Evolutionary conservation across 805 yeast genomes (phyloP).

Genomic region (Lipomyces sp.): DNA sequence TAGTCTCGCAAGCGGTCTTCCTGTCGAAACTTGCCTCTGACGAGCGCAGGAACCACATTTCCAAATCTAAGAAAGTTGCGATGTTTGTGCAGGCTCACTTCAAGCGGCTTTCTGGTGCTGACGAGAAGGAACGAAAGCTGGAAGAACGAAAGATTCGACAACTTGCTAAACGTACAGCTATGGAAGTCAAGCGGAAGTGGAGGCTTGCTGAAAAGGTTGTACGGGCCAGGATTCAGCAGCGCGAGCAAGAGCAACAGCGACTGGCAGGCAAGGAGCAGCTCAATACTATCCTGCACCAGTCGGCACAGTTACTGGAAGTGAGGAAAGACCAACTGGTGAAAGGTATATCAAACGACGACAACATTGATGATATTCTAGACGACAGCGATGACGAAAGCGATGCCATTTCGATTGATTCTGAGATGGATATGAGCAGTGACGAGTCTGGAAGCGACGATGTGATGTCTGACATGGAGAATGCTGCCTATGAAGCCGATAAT

Average conservation of each 20-base stretch:
- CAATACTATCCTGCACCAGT: conserved; percentile 82
- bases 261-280: conserved; percentile 82
- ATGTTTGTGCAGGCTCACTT: conserved; percentile 83
- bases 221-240: conserved; percentile 66
- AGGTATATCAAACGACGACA: too few species aligned
- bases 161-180: conserved; percentile 76
- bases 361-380: not conserved
- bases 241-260: conserved; percentile 65
- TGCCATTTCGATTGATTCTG: conserved; percentile 17
- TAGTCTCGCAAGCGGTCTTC: conserved; percentile 69
- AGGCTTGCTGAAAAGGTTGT: conserved; percentile 73
- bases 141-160: conserved; percentile 65
- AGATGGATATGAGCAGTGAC: conserved; percentile 25
- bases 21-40: conserved; percentile 70
- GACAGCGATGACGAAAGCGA: conserved; percentile 12
- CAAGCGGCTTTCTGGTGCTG: conserved; percentile 81
- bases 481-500: conserved; percentile 33
- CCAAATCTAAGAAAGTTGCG: conserved; percentile 69
- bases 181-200: conserved; percentile 90
- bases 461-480: conserved; percentile 15
- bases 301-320: conserved; percentile 85
- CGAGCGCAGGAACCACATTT: conserved; percentile 57
- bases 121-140: conserved; percentile 73
- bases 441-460: conserved; percentile 29
- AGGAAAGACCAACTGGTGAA: conserved; percentile 55